Conservation (phyloP, 2,329 filamentous ascomycete genomes). For the Orbilia quercus region DNA sequence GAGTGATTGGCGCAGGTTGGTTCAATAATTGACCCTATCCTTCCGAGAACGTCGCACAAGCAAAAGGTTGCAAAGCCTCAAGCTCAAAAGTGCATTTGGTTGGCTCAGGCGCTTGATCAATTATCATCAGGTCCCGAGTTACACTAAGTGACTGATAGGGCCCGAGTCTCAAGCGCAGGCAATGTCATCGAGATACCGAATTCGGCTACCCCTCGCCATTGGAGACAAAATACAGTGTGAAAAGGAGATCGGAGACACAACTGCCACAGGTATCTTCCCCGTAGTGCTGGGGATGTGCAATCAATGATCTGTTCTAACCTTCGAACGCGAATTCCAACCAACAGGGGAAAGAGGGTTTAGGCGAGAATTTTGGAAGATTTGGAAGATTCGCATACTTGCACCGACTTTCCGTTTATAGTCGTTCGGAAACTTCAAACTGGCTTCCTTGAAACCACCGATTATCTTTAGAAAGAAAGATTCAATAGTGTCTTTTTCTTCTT, state of each 20-base stretch:
- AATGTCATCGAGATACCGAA: slow-evolving; percentile 6
- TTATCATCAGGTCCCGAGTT: slow-evolving; percentile 5
- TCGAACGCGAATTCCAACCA: neutral
- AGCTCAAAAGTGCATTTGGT: slow-evolving; percentile 29
- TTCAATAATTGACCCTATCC: slow-evolving; percentile 20
- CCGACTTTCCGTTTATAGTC: slow-evolving; percentile 52
- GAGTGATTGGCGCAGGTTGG: slow-evolving; percentile 19
- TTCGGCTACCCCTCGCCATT: slow-evolving; percentile 5
- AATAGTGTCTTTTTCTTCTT: slow-evolving; percentile 15
- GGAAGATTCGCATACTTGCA: slow-evolving; percentile 25
- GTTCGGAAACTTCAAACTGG: slow-evolving; percentile 37
- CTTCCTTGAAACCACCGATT: slow-evolving; percentile 38
- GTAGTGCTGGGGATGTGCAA: slow-evolving; percentile 1
- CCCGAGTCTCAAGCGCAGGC: slow-evolving; percentile 28
- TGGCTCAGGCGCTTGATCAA: slow-evolving; percentile 33
- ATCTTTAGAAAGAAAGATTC: slow-evolving; percentile 25
- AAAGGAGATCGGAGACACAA: slow-evolving; percentile 15
- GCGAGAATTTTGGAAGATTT: slow-evolving; percentile 47
- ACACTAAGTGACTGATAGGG: slow-evolving; percentile 5
- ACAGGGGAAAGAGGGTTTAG: slow-evolving; percentile 47
- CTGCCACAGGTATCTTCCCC: slow-evolving; percentile 30
- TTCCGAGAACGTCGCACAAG: slow-evolving; percentile 24
- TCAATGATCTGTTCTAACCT: neutral
- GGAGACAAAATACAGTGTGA: slow-evolving; percentile 15
- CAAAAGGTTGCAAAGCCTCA: slow-evolving; percentile 25